Conservation (phyloP, 192 early-diverging fungal species). For the Rhizophagus clarus region DNA sequence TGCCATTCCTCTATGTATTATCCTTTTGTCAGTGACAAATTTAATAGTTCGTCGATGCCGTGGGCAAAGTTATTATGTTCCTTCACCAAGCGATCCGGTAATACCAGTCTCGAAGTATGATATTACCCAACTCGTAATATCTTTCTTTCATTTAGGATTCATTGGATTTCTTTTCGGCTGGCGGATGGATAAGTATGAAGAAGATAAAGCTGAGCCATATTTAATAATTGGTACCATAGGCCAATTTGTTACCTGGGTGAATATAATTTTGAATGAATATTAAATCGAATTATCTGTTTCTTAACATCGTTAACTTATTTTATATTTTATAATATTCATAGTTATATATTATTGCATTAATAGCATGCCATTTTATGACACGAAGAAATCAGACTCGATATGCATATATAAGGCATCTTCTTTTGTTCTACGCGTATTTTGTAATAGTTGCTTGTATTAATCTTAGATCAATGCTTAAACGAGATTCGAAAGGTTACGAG, state of each 20-base stretch:
- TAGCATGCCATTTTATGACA: slow-evolving; percentile 34
- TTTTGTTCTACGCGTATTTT: slow-evolving; percentile 17
- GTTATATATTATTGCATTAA: slow-evolving; percentile 30
- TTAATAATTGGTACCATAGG: slow-evolving; percentile 30
- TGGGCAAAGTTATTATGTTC: neutral
- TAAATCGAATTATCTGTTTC: neutral
- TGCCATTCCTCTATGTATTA: neutral
- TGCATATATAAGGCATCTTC: slow-evolving; percentile 27
- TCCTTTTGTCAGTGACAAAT: slow-evolving; percentile 11
- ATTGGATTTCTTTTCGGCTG: slow-evolving; percentile 31
- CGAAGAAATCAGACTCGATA: slow-evolving; percentile 31
- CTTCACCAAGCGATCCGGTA: neutral
- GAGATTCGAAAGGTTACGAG: slow-evolving; percentile 9
- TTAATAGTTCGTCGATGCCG: neutral
- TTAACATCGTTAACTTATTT: neutral
- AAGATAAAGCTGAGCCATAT: slow-evolving; percentile 31
- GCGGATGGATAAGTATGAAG: slow-evolving; percentile 14
- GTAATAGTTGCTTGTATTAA: slow-evolving; percentile 18
- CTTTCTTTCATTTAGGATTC: slow-evolving; percentile 29
- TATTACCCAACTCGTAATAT: slow-evolving; percentile 26
- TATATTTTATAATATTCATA: neutral
- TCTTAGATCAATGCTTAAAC: slow-evolving; percentile 28
- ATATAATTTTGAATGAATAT: slow-evolving; percentile 3
- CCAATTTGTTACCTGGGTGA: slow-evolving; percentile 35
- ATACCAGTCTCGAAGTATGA: slow-evolving; percentile 31